These are phyloP conservation scores for Kwoniella newhampshirensis DNA, from an alignment of 768 basidiomycete species.

Conservation along the genomic window DNA sequence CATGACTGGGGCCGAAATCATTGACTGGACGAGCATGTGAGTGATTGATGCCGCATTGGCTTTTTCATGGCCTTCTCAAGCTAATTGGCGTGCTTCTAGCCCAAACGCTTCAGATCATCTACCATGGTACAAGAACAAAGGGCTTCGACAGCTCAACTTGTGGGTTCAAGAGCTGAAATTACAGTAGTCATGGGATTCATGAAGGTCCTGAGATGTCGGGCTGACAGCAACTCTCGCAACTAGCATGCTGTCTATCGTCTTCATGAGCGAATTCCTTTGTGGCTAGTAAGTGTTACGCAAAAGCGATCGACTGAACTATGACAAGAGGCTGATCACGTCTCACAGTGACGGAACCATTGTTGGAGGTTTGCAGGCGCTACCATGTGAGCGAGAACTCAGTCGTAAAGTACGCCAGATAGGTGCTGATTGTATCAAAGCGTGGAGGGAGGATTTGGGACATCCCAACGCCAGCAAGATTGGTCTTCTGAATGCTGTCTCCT, in stretches of 20 bases:
- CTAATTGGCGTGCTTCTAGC: background rate
- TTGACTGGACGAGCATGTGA: constrained; percentile 1
- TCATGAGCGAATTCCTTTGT: constrained; percentile 9
- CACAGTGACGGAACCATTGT: constrained; percentile 19
- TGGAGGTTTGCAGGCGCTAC: constrained; percentile 5
- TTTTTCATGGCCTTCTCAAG: background rate
- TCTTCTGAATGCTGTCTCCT: constrained; percentile 4
- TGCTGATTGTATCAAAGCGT: background rate
- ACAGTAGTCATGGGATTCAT: too few species aligned
- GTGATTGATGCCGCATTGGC: too few species aligned
- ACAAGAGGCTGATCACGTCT: too few species aligned
- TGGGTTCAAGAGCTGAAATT: too few species aligned
- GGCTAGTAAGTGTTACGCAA: too few species aligned
- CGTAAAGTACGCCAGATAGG: background rate
- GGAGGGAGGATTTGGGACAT: constrained; percentile 3
- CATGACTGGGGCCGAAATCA: too few species aligned
- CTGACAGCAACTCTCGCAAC: too few species aligned
- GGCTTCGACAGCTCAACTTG: too few species aligned
- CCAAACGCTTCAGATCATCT: constrained; percentile 3
- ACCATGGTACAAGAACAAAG: constrained; percentile 4
- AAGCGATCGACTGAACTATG: too few species aligned
- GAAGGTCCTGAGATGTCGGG: too few species aligned
- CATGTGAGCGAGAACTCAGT: constrained; percentile 2
- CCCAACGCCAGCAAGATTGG: constrained; percentile 7
- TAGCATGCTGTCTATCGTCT: constrained; percentile 12